Percentiles rank a stretch among this genome's conserved stretches.
These are phyloP conservation scores for Beauveria varroae DNA, from an alignment of 2,329 filamentous ascomycete species.

Conservation along the genomic window DNA sequence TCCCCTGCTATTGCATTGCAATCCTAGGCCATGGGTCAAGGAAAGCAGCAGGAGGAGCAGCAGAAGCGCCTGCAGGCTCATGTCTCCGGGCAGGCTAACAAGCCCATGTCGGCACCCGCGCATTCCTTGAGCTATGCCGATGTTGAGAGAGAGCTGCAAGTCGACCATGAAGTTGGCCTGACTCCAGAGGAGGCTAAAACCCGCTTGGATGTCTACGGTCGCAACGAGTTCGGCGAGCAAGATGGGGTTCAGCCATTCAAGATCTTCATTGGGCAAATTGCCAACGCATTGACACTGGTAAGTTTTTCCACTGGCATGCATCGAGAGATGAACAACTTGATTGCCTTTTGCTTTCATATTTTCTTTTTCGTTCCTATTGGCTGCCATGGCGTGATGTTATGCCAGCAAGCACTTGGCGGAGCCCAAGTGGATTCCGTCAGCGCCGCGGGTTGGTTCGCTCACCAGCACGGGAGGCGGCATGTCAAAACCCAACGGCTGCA, in stretches of 20 bases:
- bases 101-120: constrained; percentile 51
- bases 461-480: background rate
- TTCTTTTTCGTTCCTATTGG: background rate
- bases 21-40: constrained; percentile 19
- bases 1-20: background rate
- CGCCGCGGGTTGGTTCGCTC: background rate
- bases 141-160: constrained; percentile 46
- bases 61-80: constrained; percentile 17
- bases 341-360: background rate
- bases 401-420: background rate
- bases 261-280: constrained; percentile 58
- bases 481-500: background rate
- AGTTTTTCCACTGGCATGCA: constrained; percentile 11
- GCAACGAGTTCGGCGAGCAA: constrained; percentile 56
- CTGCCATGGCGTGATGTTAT: background rate
- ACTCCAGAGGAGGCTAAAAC: constrained; percentile 43
- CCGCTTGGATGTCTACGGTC: constrained; percentile 49
- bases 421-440: background rate
- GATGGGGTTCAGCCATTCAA: constrained; percentile 53
- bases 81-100: constrained; percentile 30
- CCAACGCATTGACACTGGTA: constrained; percentile 63
- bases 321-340: background rate
- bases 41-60: constrained; percentile 13
- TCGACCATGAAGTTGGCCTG: constrained; percentile 51
- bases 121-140: constrained; percentile 50